phyloP scores from a whole-genome alignment of 2,329 filamentous ascomycete species.

The Pseudovirgaria hyperparasitica region DNA sequence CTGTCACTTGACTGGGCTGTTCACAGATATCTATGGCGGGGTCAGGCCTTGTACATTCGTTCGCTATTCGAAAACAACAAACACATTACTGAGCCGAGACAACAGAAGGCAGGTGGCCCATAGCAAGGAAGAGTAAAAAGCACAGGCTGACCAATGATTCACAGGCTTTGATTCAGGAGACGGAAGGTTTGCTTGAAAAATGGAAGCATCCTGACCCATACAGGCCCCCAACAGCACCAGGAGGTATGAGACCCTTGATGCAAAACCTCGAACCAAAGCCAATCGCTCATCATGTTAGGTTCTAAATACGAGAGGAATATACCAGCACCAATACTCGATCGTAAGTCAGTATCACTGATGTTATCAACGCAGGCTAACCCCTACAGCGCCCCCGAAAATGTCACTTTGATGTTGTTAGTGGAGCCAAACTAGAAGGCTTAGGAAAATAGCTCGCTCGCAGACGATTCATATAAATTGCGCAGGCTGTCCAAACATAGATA shows the following conservation, averaged over 20 bases:
- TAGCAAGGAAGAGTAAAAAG: slow-evolving; percentile 5
- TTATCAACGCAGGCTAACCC: neutral
- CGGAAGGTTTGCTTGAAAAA: slow-evolving; percentile 73
- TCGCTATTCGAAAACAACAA: slow-evolving; percentile 91
- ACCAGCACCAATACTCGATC: slow-evolving; percentile 62
- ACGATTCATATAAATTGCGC: too few relatives aligned
- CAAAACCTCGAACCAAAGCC: slow-evolving; percentile 1
- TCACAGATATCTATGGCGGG: slow-evolving; percentile 84
- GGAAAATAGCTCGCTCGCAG: too few relatives aligned
- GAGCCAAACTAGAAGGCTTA: too few relatives aligned
- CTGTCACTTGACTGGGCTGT: slow-evolving; percentile 92
- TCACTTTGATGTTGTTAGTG: too few relatives aligned
- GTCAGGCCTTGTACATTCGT: slow-evolving; percentile 90
- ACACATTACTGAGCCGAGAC: slow-evolving; percentile 68
- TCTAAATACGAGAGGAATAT: slow-evolving; percentile 96
- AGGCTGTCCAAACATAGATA: too few relatives aligned
- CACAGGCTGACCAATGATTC: slow-evolving; percentile 10
- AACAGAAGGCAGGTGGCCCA: slow-evolving; percentile 56
- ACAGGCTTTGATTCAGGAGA: slow-evolving; percentile 73
- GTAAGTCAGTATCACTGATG: too few relatives aligned
- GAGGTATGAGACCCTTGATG: slow-evolving; percentile 49
- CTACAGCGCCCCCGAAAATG: slow-evolving; percentile 7
- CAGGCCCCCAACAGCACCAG: slow-evolving; percentile 75
- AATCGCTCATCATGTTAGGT: slow-evolving; percentile 37
- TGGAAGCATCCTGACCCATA: slow-evolving; percentile 99